Conservation (phyloP, 148 eudicot genomes). For the Spergularia marina region DNA sequence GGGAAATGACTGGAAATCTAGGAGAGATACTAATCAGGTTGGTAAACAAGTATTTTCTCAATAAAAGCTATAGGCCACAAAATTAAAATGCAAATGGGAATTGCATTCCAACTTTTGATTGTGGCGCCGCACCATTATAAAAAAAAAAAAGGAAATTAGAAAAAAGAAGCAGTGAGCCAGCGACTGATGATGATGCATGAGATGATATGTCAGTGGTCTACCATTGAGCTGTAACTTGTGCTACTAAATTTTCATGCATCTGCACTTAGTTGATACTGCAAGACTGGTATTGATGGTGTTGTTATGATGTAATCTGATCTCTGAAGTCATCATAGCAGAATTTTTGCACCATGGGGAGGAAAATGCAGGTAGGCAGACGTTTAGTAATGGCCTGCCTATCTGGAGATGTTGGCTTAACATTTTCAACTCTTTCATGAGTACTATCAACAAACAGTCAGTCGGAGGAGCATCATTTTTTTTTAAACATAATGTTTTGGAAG, state of each 20-base stretch:
- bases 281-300: not conserved
- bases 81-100: too few relatives aligned
- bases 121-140: too few relatives aligned
- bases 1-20: conserved; percentile 79
- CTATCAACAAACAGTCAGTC: too few relatives aligned
- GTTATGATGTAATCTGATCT: not conserved
- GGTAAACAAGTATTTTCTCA: not conserved
- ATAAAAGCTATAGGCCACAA: too few relatives aligned
- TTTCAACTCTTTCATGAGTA: too few relatives aligned
- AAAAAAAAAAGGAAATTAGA: too few relatives aligned
- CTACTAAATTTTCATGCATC: not conserved
- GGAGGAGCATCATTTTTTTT: too few relatives aligned
- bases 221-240: not conserved
- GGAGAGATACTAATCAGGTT: conserved; percentile 98
- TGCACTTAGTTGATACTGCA: not conserved
- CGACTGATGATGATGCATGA: too few relatives aligned
- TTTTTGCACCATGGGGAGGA: not conserved
- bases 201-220: too few relatives aligned
- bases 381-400: not conserved
- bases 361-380: not conserved
- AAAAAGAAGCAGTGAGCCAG: too few relatives aligned
- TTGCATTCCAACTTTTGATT: too few relatives aligned
- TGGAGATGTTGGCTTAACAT: not conserved
- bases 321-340: not conserved
- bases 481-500: not conserved